Evolutionary conservation across 805 yeast genomes (phyloP), one percentile per base, ranked within the genome.

Genomic region (Teunomyces lycoperdinae): DNA sequence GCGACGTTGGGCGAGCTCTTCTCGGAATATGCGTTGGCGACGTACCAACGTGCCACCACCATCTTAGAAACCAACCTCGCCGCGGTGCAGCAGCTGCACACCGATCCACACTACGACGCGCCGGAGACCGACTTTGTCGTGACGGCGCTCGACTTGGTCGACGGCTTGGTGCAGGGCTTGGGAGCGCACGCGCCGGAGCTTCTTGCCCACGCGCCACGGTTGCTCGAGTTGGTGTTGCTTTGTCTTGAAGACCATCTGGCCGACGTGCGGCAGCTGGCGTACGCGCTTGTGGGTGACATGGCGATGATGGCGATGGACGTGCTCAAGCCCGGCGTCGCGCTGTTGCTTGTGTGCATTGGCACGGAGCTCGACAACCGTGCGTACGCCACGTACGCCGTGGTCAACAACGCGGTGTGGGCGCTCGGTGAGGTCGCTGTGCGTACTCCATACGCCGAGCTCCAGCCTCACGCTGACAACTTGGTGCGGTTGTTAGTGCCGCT

Each of bases 221-320:
- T 91, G 48, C 76, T 88, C 71, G 82, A 79, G 32, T 69, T 90
- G 43, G 61, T 91, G 48, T 58, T 87, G 28, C 74, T 80, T 41
- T 85, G 95, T 61, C 76, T 89, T 53, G 85, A 84, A 53, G 96
- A 89, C 63, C 78, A 81, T 4, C 79, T 76, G 24, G 83, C 83
- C 52, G 98, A 94, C 64, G 97, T 94, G n/a, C 79, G 97, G 53
- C 99, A 94, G 67, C 81, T 89, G 49, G 89, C 92, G 0, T 89
- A 84, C 69, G 97, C 98, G 0, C 70, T 94, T 29, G 61, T 92
- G 13, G 99, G 99, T 26, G 99, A 94, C 66, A 75, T 94, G 65
- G 87, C 91, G 8, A 89, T 84, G 52, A 77, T 65, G 62, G 70
- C 80, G 28, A 57, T 75, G 57, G 72, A 74, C 47, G 65, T 80